Conservation (phyloP, 257 asterid genomes). For the Lycium ferocissimum region DNA sequence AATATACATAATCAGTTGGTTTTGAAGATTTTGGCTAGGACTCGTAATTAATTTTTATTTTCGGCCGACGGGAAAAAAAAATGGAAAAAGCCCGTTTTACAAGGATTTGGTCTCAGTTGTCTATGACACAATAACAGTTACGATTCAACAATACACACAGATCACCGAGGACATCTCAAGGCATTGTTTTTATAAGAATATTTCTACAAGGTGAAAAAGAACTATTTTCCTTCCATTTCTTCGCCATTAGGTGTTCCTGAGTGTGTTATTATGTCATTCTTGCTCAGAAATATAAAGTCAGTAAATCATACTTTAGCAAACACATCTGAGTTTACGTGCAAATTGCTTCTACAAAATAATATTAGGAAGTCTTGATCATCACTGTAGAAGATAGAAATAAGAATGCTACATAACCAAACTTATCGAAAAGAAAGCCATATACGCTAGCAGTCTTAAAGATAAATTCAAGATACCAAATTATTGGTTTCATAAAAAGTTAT, state of each 20-base stretch:
- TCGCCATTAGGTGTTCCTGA: neutral
- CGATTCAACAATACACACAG: neutral
- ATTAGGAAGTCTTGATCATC: neutral
- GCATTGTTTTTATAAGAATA: neutral
- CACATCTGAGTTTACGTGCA: conserved; percentile 11
- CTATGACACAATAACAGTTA: neutral
- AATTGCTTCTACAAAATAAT: neutral
- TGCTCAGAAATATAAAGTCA: neutral
- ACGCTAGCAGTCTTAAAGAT: neutral
- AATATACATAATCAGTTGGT: too few species aligned
- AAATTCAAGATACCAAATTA: neutral
- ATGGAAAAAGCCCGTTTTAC: neutral
- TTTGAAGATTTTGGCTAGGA: too few species aligned
- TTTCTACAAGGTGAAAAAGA: neutral
- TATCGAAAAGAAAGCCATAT: neutral
- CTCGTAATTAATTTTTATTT: too few species aligned
- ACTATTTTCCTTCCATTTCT: neutral
- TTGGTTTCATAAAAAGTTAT: neutral
- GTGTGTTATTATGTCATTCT: neutral
- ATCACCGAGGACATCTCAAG: neutral
- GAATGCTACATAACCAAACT: neutral
- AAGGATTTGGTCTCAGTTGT: neutral
- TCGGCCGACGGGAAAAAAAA: too few species aligned
- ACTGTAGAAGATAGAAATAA: neutral
- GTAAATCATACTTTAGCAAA: conserved; percentile 18